A percentile compares a stretch with the other conserved stretches of the same genome.
phyloP scores from a whole-genome alignment of 2,329 filamentous ascomycete genomes.

The Botrytis paeoniae region DNA sequence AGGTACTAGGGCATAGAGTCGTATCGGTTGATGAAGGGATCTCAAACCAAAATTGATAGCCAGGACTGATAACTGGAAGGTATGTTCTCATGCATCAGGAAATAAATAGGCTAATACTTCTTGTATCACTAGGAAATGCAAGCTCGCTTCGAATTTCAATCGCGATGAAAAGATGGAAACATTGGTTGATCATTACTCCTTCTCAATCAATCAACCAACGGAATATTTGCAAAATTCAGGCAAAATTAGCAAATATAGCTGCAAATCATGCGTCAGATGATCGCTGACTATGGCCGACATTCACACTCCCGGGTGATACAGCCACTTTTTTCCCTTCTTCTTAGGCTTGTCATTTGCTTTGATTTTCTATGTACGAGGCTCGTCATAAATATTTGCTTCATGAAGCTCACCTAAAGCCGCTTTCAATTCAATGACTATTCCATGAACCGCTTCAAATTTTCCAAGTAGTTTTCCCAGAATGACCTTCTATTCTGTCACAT shows the following conservation, averaged over 20 bases:
- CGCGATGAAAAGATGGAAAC: not conserved
- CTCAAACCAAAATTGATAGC: not conserved
- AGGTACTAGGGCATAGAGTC: not conserved
- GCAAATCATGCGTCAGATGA: not conserved
- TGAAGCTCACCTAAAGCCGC: no score
- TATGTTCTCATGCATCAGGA: fast-evolving
- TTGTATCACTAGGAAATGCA: not conserved
- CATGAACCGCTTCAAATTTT: no score
- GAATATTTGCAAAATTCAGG: not conserved
- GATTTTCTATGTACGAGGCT: no score
- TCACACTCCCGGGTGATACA: no score
- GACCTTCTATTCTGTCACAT: no score
- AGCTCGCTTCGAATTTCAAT: not conserved
- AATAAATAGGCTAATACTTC: not conserved
- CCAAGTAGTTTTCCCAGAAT: no score
- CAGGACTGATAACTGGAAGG: not conserved
- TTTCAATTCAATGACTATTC: no score
- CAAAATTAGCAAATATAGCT: not conserved
- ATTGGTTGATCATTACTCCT: not conserved
- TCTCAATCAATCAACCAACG: not conserved
- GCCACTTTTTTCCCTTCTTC: no score
- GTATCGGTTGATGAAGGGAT: not conserved
- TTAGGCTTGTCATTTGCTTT: no score
- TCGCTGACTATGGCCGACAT: not conserved
- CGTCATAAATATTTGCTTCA: no score